These are phyloP conservation scores for Sechiopsis laciniata DNA, from an alignment of 306 rosid species.

Conservation along the genomic window DNA sequence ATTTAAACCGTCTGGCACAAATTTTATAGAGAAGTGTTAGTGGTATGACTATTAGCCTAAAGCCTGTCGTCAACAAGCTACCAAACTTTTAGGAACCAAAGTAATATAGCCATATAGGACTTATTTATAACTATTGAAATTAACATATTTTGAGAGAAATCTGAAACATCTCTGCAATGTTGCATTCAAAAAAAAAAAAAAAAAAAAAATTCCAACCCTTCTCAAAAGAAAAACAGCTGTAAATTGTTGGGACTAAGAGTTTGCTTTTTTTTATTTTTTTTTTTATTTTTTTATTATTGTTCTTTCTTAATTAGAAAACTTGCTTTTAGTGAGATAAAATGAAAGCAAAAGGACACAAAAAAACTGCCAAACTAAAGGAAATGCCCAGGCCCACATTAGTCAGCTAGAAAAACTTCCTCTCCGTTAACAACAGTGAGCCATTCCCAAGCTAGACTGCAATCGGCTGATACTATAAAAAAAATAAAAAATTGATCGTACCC, in stretches of 20 bases:
- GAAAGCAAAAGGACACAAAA: not conserved
- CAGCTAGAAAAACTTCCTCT: slow-evolving; percentile 1
- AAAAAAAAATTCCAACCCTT: not conserved
- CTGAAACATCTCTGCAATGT: not conserved
- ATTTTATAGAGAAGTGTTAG: not conserved
- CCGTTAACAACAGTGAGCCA: not conserved
- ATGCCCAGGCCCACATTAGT: not conserved
- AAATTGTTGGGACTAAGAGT: not conserved
- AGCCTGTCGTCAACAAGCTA: too few species aligned
- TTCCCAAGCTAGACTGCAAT: not conserved
- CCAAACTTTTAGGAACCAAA: not conserved
- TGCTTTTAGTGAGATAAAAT: too few species aligned
- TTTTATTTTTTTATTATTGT: not conserved
- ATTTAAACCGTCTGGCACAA: not conserved
- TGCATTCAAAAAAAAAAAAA: not conserved
- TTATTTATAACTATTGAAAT: not conserved
- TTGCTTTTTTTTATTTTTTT: too few species aligned
- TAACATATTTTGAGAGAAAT: not conserved
- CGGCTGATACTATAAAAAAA: not conserved
- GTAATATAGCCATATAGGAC: not conserved
- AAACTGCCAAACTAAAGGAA: not conserved
- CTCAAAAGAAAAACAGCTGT: not conserved
- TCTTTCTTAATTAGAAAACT: too few species aligned
- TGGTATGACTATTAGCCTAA: not conserved
- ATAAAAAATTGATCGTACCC: too few species aligned